phyloP scores from a whole-genome alignment of 805 yeast species.

The Isabelozyma gotoi region DNA sequence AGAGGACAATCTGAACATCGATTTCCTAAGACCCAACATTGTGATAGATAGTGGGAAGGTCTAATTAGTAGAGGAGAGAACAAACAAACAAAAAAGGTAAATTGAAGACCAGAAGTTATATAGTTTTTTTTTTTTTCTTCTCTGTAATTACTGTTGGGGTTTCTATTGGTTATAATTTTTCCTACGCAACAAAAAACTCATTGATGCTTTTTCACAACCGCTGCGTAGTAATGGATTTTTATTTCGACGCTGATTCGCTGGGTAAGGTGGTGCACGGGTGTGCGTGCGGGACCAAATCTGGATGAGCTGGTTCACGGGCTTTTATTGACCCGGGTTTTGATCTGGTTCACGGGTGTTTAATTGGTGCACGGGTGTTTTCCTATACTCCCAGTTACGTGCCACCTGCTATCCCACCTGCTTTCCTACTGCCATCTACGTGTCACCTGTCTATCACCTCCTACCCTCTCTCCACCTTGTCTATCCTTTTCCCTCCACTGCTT shows the following conservation, averaged over 20 bases:
- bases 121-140: not conserved
- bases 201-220: not conserved
- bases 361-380: not conserved
- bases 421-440: too few relatives aligned
- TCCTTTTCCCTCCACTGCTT: too few relatives aligned
- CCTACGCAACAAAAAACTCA: not conserved
- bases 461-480: too few relatives aligned
- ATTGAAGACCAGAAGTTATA: not conserved
- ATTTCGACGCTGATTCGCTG: conserved; percentile 28
- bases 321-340: too few relatives aligned
- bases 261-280: conserved; percentile 1
- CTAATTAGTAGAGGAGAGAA: not conserved
- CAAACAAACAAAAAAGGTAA: too few relatives aligned
- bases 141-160: too few relatives aligned
- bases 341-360: not conserved
- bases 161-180: not conserved
- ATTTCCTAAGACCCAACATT: not conserved
- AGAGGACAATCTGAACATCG: conserved; percentile 9
- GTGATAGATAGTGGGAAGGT: not conserved
- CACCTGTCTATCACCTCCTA: too few relatives aligned
- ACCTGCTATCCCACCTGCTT: too few relatives aligned
- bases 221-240: conserved; percentile 14
- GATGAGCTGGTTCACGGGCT: too few relatives aligned
- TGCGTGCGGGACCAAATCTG: too few relatives aligned
- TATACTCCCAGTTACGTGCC: too few relatives aligned